Conservation (phyloP, 495 filamentous ascomycete genomes). For the Penicillium ochrochloron region DNA sequence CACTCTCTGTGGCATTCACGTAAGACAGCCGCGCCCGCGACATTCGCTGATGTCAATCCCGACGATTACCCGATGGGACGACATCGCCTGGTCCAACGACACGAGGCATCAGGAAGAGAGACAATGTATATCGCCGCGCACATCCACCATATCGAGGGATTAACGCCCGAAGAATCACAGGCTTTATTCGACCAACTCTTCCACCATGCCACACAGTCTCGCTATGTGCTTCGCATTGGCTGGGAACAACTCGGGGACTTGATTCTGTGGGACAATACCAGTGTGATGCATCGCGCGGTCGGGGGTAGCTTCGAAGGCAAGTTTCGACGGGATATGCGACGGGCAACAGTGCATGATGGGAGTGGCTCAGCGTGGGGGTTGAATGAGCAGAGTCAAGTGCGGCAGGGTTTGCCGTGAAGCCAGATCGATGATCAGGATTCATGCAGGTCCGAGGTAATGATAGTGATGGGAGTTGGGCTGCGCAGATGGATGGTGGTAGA, state of each 20-base stretch:
- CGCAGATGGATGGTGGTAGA: neutral
- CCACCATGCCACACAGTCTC: slow-evolving; percentile 52
- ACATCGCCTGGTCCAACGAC: slow-evolving; percentile 55
- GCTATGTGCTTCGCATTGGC: slow-evolving; percentile 50
- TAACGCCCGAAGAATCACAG: slow-evolving; percentile 36
- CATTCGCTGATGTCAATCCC: slow-evolving; percentile 55
- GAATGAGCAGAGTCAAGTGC: slow-evolving; percentile 36
- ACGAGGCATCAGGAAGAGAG: slow-evolving; percentile 57
- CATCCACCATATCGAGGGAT: slow-evolving; percentile 59
- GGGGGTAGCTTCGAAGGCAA: slow-evolving; percentile 56
- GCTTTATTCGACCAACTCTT: slow-evolving; percentile 51
- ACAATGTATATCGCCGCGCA: slow-evolving; percentile 61
- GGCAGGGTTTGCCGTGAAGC: slow-evolving; percentile 24
- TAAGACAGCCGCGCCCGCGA: slow-evolving; percentile 56
- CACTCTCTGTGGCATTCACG: slow-evolving; percentile 60
- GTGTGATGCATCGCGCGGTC: slow-evolving; percentile 57
- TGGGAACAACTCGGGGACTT: slow-evolving; percentile 57
- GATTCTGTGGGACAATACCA: slow-evolving; percentile 65
- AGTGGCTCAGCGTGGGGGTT: slow-evolving; percentile 43
- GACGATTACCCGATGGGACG: slow-evolving; percentile 46
- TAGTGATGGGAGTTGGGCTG: neutral
- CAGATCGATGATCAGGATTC: neutral
- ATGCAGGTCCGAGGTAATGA: neutral
- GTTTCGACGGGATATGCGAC: slow-evolving; percentile 55
- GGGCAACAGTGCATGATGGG: slow-evolving; percentile 58